Evolutionary conservation across 2,329 filamentous ascomycete genomes (phyloP).

Genomic region (Diaporthe sp.): DNA sequence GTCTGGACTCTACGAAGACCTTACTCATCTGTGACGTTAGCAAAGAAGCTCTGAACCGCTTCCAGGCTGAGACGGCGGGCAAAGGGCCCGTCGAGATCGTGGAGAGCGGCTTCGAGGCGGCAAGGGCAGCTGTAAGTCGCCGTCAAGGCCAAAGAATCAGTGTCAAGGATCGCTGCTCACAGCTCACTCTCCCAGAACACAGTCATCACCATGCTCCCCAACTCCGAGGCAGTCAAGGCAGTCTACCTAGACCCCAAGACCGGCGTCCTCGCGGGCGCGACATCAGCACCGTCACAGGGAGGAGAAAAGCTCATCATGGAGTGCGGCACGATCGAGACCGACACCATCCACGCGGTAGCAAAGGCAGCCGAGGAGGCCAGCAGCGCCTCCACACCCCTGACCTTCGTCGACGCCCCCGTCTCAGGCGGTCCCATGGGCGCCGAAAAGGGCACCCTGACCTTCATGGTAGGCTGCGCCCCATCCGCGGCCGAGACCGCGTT

Average conservation of each 20-base stretch:
- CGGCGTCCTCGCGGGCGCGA: constrained; percentile 46
- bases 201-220: constrained; percentile 54
- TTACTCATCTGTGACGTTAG: constrained; percentile 50
- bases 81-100: constrained; percentile 49
- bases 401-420: constrained; percentile 50
- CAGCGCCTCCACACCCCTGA: constrained; percentile 44
- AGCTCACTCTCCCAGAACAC: constrained; percentile 43
- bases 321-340: constrained; percentile 45
- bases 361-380: constrained; percentile 59
- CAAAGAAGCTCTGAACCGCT: constrained; percentile 46
- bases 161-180: neutral
- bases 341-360: constrained; percentile 62
- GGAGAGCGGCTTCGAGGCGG: constrained; percentile 49
- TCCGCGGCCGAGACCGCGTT: constrained; percentile 60
- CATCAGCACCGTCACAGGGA: constrained; percentile 31
- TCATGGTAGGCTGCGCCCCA: constrained; percentile 47
- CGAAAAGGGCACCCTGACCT: constrained; percentile 46
- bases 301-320: constrained; percentile 43
- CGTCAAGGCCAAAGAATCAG: neutral
- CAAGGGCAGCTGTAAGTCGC: constrained; percentile 46
- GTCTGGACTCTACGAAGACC: constrained; percentile 39
- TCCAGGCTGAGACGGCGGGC: constrained; percentile 47
- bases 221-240: constrained; percentile 46
- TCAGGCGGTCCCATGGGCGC: constrained; percentile 50
- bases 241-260: constrained; percentile 49